These are phyloP conservation scores for Puccinellia tenuiflora DNA, from an alignment of 176 grass and related monocot genomes.

Conservation along the genomic window DNA sequence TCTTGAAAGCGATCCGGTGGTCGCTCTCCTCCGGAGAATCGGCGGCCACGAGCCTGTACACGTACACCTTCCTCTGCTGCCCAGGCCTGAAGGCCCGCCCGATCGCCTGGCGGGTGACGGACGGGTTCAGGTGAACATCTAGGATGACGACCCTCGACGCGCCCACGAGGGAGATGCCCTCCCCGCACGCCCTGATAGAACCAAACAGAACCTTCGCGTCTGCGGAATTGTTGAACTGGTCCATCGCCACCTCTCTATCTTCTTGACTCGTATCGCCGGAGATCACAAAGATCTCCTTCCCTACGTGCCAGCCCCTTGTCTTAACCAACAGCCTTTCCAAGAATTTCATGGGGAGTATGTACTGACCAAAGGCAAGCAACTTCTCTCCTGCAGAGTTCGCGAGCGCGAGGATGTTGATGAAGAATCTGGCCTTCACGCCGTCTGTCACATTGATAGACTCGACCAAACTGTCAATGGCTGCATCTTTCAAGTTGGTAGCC, in stretches of 20 bases:
- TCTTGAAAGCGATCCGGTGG: conserved; percentile 66
- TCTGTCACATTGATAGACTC: conserved; percentile 48
- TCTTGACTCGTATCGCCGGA: conserved; percentile 68
- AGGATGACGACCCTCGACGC: conserved; percentile 84
- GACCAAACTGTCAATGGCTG: conserved; percentile 52
- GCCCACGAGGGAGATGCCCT: conserved; percentile 89
- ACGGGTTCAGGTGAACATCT: conserved; percentile 93
- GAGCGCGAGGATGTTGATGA: conserved; percentile 73
- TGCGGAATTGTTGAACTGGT: conserved; percentile 76
- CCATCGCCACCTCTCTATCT: conserved; percentile 63
- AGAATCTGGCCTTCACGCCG: conserved; percentile 90
- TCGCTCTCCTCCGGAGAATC: conserved; percentile 57
- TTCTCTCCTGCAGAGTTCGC: conserved; percentile 77
- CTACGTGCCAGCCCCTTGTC: conserved; percentile 70
- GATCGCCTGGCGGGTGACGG: conserved; percentile 94
- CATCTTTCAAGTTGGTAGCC: conserved; percentile 31
- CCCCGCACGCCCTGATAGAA: conserved; percentile 94
- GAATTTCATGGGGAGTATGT: conserved; percentile 83
- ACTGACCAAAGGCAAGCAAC: conserved; percentile 82
- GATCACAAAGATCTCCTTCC: conserved; percentile 91
- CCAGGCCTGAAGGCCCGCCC: conserved; percentile 85
- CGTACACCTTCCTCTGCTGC: conserved; percentile 79
- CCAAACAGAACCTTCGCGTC: conserved; percentile 92
- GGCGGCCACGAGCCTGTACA: conserved; percentile 80
- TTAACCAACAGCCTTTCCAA: conserved; percentile 81